Evolutionary conservation across 805 yeast species (phyloP).

Genomic region (Suhomyces pyralidae): DNA sequence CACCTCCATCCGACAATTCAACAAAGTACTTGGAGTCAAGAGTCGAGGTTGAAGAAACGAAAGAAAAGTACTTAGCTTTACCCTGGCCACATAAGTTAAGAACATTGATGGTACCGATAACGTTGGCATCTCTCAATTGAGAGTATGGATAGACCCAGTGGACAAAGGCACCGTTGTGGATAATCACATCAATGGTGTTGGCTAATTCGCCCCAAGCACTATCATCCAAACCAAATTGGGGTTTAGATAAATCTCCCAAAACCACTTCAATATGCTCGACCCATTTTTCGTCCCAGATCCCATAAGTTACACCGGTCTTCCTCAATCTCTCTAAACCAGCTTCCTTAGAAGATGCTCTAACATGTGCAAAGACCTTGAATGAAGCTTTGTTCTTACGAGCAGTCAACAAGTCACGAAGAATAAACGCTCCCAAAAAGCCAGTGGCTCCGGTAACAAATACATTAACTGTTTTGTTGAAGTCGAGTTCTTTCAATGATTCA

Average conservation of each 20-base stretch:
- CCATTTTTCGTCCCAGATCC: slow-evolving; percentile 70
- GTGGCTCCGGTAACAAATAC: slow-evolving; percentile 94
- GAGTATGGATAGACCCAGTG: slow-evolving; percentile 98
- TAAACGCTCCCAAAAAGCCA: slow-evolving; percentile 92
- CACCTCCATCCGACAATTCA: slow-evolving; percentile 72
- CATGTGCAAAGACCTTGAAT: slow-evolving; percentile 79
- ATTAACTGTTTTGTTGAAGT: slow-evolving; percentile 39
- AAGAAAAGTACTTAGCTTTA: slow-evolving; percentile 80
- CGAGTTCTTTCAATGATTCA: slow-evolving; percentile 40
- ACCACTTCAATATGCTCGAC: slow-evolving; percentile 61
- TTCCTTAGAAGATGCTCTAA: slow-evolving; percentile 69
- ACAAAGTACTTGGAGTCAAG: slow-evolving; percentile 82
- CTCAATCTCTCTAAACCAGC: slow-evolving; percentile 76
- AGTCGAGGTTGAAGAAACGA: slow-evolving; percentile 94
- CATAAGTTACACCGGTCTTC: slow-evolving; percentile 76
- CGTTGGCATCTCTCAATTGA: slow-evolving; percentile 89
- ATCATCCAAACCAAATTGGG: slow-evolving; percentile 66
- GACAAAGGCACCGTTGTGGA: slow-evolving; percentile 97
- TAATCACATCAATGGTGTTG: slow-evolving; percentile 67
- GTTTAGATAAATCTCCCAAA: slow-evolving; percentile 73
- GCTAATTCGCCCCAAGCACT: slow-evolving; percentile 57
- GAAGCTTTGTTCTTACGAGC: slow-evolving; percentile 44
- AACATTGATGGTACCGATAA: slow-evolving; percentile 80
- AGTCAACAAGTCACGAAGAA: slow-evolving; percentile 68
- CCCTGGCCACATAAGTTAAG: slow-evolving; percentile 74